A percentile compares a stretch with the other conserved stretches of the same genome.
phyloP scores from a whole-genome alignment of 148 eudicot genomes.

The Simmondsia chinensis region DNA sequence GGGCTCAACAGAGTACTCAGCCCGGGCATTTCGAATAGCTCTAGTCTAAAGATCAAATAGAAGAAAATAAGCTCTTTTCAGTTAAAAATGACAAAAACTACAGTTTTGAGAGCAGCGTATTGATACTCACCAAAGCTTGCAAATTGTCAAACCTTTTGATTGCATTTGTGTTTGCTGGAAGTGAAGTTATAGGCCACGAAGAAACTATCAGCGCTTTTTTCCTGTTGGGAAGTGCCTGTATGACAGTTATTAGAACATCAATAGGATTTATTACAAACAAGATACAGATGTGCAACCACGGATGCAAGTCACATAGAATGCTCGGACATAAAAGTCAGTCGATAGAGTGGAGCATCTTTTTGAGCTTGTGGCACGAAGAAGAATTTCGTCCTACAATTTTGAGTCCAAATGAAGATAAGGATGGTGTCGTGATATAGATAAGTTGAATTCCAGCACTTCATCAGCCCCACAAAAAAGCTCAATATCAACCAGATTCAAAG shows the following conservation, averaged over 20 bases:
- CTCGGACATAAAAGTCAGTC: background rate
- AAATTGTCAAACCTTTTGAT: slow-evolving; percentile 84
- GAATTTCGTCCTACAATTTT: too few relatives aligned
- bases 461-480: too few relatives aligned
- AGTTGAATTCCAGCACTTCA: too few relatives aligned
- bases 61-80: background rate
- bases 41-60: slow-evolving; percentile 42
- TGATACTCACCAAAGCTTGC: slow-evolving; percentile 72
- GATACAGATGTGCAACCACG: too few relatives aligned
- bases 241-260: background rate
- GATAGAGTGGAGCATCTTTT: too few relatives aligned
- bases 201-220: slow-evolving; percentile 76
- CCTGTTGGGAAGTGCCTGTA: slow-evolving; percentile 78
- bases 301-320: too few relatives aligned
- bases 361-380: too few relatives aligned
- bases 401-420: too few relatives aligned
- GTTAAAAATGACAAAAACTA: background rate
- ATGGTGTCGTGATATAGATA: too few relatives aligned
- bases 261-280: background rate
- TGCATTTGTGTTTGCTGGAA: slow-evolving; percentile 52
- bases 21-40: slow-evolving; percentile 92
- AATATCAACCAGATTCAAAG: too few relatives aligned
- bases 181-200: slow-evolving; percentile 77
- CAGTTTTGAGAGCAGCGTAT: background rate
- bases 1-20: slow-evolving; percentile 96